A percentile compares a stretch with the other conserved stretches of the same genome.
These are phyloP conservation scores for Solanum aculeatissimum DNA, from an alignment of 305 asterid species.

Conservation along the genomic window DNA sequence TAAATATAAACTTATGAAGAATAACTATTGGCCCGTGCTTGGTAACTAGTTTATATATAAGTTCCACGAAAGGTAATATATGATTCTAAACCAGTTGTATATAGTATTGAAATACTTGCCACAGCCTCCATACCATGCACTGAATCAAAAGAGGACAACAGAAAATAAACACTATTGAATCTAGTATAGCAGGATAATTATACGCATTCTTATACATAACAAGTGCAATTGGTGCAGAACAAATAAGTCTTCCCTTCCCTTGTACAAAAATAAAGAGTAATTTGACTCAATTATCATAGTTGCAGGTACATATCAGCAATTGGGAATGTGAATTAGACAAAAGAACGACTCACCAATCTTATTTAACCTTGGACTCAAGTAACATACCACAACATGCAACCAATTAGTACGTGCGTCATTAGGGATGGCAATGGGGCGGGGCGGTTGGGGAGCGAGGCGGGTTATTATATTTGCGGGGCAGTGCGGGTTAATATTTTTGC, in stretches of 20 bases:
- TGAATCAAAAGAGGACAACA: background rate
- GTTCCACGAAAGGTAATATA: background rate
- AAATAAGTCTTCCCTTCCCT: background rate
- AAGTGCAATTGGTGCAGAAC: background rate
- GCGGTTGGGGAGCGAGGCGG: accelerated
- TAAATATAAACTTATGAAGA: too few species aligned
- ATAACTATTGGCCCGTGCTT: too few species aligned
- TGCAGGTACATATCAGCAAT: background rate
- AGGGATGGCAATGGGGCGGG: too few species aligned
- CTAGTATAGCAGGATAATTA: background rate
- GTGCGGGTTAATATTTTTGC: too few species aligned
- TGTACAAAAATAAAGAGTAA: background rate
- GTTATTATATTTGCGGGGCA: too few species aligned
- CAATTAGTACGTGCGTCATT: too few species aligned
- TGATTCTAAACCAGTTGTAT: background rate
- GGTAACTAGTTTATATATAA: too few species aligned
- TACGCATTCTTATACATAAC: background rate
- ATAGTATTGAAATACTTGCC: background rate
- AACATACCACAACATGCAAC: too few species aligned
- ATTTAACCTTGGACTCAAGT: too few species aligned
- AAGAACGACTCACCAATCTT: background rate
- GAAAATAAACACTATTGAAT: background rate
- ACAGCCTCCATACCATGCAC: background rate
- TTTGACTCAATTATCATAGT: background rate
- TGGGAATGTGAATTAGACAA: background rate